A percentile compares a stretch with the other conserved stretches of the same genome.
Conservation (phyloP, 78 protist genomes). For the Dictyostelium intermedium region DNA sequence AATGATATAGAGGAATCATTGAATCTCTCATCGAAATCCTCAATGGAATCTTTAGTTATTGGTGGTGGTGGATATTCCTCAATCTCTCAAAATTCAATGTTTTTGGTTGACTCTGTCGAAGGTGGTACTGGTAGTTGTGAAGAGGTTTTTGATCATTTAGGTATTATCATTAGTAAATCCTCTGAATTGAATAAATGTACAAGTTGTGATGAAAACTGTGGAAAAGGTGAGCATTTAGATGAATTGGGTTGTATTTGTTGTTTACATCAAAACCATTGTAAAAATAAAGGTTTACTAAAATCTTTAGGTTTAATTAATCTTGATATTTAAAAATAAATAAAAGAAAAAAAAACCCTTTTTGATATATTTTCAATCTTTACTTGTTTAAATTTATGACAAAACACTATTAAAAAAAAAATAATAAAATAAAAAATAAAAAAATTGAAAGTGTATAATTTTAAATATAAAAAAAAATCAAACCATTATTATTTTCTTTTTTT, state of each 20-base stretch:
- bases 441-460: too few relatives aligned
- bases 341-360: neutral
- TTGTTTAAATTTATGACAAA: too few relatives aligned
- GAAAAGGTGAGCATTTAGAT: slow-evolving; percentile 4
- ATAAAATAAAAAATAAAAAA: too few relatives aligned
- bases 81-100: neutral
- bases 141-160: slow-evolving; percentile 49
- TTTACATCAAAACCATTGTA: slow-evolving; percentile 56
- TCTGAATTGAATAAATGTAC: slow-evolving; percentile 14
- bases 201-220: slow-evolving; percentile 11
- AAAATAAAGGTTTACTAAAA: slow-evolving; percentile 42
- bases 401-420: neutral
- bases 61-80: neutral
- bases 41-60: neutral
- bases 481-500: neutral
- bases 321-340: neutral
- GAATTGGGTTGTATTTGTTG: slow-evolving; percentile 64
- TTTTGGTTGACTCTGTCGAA: slow-evolving; percentile 36
- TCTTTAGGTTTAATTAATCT: slow-evolving; percentile 31
- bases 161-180: neutral
- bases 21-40: neutral
- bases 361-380: too few relatives aligned
- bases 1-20: slow-evolving; percentile 47
- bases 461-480: neutral
- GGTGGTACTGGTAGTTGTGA: slow-evolving; percentile 75